Base-by-base conservation (phyloP, 2,329 filamentous ascomycete genomes). In the Phyllosticta ampelicida region DNA sequence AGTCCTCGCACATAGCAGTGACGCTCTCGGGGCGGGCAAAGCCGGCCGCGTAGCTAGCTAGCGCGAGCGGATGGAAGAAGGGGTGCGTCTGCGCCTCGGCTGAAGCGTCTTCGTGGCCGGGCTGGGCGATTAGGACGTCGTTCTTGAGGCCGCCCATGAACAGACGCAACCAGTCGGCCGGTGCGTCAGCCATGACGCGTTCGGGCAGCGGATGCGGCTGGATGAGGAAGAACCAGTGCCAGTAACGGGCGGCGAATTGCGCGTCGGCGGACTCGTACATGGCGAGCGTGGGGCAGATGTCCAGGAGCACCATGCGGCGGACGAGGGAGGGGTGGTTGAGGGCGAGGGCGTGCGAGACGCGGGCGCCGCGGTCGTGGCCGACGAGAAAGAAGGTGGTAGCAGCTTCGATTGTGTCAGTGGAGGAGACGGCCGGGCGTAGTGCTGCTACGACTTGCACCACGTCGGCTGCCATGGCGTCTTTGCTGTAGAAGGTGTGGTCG, bases 171-270 rank as follows among this genome's bases (percentile, higher is more conserved):
- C 69, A 67, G 8, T 58, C 54, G 53, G 18, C 74, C 69, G 0
- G 73, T 68, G n/a, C 79, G 73, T 30, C 70, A 67, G 6, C 68
- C 61, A 77, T 75, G 52, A 80, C 68, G 48, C 71, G 74, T 63
- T 82, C 80, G 0, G 77, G 80, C 5, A 83, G 72, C 0, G 80
- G 77, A 5, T 68, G 68, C 0, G 70, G 65, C 64, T 84, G 81
- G 9, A 81, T 78, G 19, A 83, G 72, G 61, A 83, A 78, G 55
- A 81, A 81, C 80, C 81, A 84, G 67, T 84, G 80, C 63, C 78
- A 83, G 65, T 82, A 83, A 0, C 74, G 72, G 26, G 70, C 71
- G 0, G 78, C 77, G 60, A 80, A 77, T 0, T 68, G 66, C 4
- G 71, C 62, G 55, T 74, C 62, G 2, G 74, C 74, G 16, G 73